Evolutionary conservation across 1,139 yeast species (phyloP).

Genomic region (Zhuliangozyma blackwelliae): DNA sequence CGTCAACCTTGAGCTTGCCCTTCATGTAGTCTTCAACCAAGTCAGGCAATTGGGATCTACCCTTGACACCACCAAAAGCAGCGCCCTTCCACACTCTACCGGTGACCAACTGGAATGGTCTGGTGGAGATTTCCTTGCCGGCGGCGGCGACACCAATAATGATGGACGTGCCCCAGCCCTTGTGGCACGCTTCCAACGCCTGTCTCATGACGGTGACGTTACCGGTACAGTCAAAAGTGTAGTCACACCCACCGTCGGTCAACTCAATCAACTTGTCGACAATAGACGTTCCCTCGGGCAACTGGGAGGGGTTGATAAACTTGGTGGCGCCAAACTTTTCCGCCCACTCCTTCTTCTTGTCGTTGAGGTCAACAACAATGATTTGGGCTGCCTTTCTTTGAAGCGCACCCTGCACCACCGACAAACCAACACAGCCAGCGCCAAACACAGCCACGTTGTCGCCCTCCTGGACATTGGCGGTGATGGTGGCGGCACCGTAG

Average conservation of each 20-base stretch:
- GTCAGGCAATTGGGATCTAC: constrained; percentile 91
- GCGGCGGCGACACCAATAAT: constrained; percentile 98
- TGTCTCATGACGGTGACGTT: constrained; percentile 90
- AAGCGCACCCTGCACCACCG: constrained; percentile 92
- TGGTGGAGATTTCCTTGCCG: constrained; percentile 90
- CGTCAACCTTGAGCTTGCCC: constrained; percentile 88
- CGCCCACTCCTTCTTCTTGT: constrained; percentile 82
- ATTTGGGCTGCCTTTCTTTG: constrained; percentile 77
- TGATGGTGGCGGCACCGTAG: constrained; percentile 93
- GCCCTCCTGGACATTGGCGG: constrained; percentile 88
- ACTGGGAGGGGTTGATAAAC: constrained; percentile 76
- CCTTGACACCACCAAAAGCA: constrained; percentile 98
- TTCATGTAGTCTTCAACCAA: constrained; percentile 79
- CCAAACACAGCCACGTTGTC: constrained; percentile 96
- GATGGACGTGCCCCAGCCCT: constrained; percentile 97
- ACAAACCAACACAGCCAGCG: constrained; percentile 94
- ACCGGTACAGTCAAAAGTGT: constrained; percentile 97
- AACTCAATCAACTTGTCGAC: constrained; percentile 81
- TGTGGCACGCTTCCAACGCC: constrained; percentile 95
- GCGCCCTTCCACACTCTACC: constrained; percentile 99
- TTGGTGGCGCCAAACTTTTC: constrained; percentile 91
- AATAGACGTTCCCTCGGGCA: constrained; percentile 69
- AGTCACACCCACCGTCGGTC: constrained; percentile 97
- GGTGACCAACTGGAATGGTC: constrained; percentile 98
- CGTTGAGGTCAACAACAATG: constrained; percentile 84